These are phyloP conservation scores for Termitomyces sp. DNA, from an alignment of 768 basidiomycete species.

Conservation along the genomic window DNA sequence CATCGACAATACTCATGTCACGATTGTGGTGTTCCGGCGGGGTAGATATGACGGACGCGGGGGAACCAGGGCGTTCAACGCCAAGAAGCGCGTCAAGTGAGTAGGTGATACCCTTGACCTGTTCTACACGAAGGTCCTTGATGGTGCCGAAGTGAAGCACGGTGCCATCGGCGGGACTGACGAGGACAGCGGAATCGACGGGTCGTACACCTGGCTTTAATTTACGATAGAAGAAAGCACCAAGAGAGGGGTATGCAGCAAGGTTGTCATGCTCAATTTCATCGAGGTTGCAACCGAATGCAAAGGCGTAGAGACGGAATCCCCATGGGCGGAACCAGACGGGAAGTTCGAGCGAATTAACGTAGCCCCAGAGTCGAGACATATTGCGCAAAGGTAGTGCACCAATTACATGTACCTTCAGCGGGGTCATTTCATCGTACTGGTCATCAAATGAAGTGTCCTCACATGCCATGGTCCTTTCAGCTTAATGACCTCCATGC, in stretches of 20 bases:
- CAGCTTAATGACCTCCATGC: conserved; percentile 74
- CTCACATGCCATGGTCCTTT: conserved; percentile 93
- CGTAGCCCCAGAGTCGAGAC: conserved; percentile 95
- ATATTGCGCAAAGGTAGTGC: conserved; percentile 92
- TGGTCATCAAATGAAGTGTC: conserved; percentile 10
- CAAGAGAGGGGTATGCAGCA: conserved; percentile 78
- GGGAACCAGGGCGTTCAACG: conserved; percentile 52
- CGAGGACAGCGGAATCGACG: conserved; percentile 72
- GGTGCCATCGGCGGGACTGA: conserved; percentile 92
- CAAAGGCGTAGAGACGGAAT: conserved; percentile 77
- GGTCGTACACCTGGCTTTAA: conserved; percentile 82
- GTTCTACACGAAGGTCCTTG: conserved; percentile 76
- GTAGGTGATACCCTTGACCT: conserved; percentile 97
- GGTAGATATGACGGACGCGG: conserved; percentile 39
- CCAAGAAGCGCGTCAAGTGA: conserved; percentile 93
- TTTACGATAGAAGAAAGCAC: conserved; percentile 92
- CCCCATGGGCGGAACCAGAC: conserved; percentile 94
- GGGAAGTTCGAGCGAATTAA: conserved; percentile 91
- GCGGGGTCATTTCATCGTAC: not conserved
- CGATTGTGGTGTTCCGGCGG: conserved; percentile 40
- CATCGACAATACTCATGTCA: conserved; percentile 67
- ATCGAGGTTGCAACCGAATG: conserved; percentile 93
- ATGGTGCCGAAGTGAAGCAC: conserved; percentile 92
- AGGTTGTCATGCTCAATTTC: conserved; percentile 85
- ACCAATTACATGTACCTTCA: conserved; percentile 91